phyloP scores from a whole-genome alignment of 345 rosid genomes.

The Lenwebbia sp. region DNA sequence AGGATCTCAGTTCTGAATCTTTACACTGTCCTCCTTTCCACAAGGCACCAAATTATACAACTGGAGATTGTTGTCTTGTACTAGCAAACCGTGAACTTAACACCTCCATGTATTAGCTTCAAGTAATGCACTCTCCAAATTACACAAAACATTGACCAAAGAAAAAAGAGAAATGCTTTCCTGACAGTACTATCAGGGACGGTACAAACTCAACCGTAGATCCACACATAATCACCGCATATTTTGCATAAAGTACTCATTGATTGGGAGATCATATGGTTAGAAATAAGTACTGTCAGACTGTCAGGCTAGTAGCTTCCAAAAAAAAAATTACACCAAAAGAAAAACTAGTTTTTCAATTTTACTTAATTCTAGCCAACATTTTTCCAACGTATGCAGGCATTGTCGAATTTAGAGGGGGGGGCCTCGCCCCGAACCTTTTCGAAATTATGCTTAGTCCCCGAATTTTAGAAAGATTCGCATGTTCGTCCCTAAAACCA shows the following conservation, averaged over 20 bases:
- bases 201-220: too few species aligned
- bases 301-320: too few species aligned
- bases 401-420: background rate
- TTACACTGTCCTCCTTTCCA: background rate
- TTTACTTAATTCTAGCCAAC: background rate
- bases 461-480: background rate
- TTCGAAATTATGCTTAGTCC: background rate
- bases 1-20: background rate
- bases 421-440: background rate
- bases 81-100: background rate
- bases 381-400: background rate
- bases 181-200: too few species aligned
- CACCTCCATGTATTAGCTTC: background rate
- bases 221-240: too few species aligned
- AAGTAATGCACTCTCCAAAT: background rate
- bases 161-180: too few species aligned
- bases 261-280: too few species aligned
- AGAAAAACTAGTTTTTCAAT: background rate
- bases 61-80: background rate
- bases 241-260: too few species aligned
- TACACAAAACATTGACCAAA: background rate
- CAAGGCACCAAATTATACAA: background rate
- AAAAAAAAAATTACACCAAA: too few species aligned
- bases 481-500: background rate
- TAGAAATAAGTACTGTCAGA: too few species aligned